phyloP scores from a whole-genome alignment of 371 early-diverging fungal species.

The Umbelopsis sp. region DNA sequence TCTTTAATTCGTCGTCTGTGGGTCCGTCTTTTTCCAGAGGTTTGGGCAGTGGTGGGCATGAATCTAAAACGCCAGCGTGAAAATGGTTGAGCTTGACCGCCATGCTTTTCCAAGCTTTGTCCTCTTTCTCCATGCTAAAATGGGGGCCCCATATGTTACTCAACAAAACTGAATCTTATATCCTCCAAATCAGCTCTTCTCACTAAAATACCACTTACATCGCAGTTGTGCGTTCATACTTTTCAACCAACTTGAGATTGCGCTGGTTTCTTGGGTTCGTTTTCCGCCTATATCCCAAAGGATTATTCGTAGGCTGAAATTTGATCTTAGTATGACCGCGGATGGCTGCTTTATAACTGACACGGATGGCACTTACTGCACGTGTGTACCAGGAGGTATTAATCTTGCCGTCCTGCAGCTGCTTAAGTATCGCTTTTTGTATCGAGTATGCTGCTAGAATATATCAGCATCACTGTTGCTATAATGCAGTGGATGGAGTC shows the following conservation, averaged over 20 bases:
- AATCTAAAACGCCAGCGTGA: constrained; percentile 9
- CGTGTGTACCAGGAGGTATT: constrained; percentile 12
- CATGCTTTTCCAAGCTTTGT: constrained; percentile 8
- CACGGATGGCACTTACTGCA: not conserved
- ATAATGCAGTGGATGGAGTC: not conserved
- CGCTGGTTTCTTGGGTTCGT: not conserved
- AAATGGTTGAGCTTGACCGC: constrained; percentile 11
- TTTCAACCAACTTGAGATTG: constrained; percentile 1
- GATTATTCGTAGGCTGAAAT: not conserved
- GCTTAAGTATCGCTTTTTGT: not conserved
- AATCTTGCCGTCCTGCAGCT: constrained; percentile 1
- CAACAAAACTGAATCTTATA: too few species aligned
- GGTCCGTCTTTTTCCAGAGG: not conserved
- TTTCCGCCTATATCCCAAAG: not conserved
- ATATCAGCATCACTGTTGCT: not conserved
- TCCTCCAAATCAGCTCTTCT: too few species aligned
- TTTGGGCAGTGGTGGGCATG: constrained; percentile 8
- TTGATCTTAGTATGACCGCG: not conserved
- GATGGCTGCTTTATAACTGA: not conserved
- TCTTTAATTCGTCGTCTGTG: not conserved
- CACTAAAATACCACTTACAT: not conserved
- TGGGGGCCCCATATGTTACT: not conserved
- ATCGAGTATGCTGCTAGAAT: not conserved
- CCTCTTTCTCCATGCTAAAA: constrained; percentile 4
- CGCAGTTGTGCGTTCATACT: not conserved